These are phyloP conservation scores for barrel medic (Medicago truncatula) DNA, from an alignment of 306 rosid genomes.

Conservation along the genomic window MtrunA17r5.0-ANR NC_053043.1:10881501-10882000, in stretches of 20 bases:
- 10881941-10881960: neutral
- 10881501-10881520: constrained; percentile 1
- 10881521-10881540: neutral
- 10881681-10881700: neutral
- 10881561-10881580: neutral
- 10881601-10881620: neutral
- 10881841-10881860: neutral
- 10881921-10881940: neutral
- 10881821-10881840: neutral
- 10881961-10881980: neutral
- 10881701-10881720: neutral
- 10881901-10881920: neutral
- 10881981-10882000: neutral
- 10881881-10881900: neutral
- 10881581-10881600: neutral
- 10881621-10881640: neutral
- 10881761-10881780: neutral
- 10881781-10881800: neutral
- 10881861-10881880: neutral
- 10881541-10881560: neutral
- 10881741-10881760: neutral
- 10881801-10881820: neutral
- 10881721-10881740: neutral
- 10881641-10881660: neutral
- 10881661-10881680: neutral